Evolutionary conservation across 2,329 filamentous ascomycete species (phyloP).

Genomic region (Ophiocordyceps polyrhachis-furcata): DNA sequence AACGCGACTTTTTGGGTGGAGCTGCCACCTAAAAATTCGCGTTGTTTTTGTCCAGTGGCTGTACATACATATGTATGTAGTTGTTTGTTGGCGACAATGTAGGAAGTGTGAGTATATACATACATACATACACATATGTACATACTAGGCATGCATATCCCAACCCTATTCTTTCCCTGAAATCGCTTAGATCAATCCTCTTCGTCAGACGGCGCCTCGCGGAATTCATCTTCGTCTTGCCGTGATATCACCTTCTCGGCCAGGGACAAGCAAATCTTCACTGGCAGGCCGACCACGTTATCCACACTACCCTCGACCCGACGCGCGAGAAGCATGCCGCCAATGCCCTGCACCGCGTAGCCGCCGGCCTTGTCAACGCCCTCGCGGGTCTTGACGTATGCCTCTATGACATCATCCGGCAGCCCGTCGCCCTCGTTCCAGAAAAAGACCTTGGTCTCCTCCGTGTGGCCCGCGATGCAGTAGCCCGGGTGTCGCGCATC

Average conservation of each 20-base stretch:
- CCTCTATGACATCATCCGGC: conserved; percentile 63
- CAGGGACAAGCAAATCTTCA: conserved; percentile 57
- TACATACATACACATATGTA: too few relatives aligned
- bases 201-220: conserved; percentile 25
- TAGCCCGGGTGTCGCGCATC: conserved; percentile 77
- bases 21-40: too few relatives aligned
- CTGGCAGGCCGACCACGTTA: conserved; percentile 82
- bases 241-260: conserved; percentile 77
- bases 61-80: too few relatives aligned
- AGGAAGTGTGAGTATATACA: too few relatives aligned
- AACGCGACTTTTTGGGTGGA: too few relatives aligned
- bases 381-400: conserved; percentile 68
- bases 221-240: conserved; percentile 45
- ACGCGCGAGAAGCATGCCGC: conserved; percentile 71
- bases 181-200: conserved; percentile 4
- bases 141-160: too few relatives aligned
- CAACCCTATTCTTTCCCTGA: background rate
- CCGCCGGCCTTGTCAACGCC: conserved; percentile 92
- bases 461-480: conserved; percentile 58
- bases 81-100: too few relatives aligned
- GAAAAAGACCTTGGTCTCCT: conserved; percentile 86
- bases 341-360: conserved; percentile 83
- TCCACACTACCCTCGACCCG: conserved; percentile 78
- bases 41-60: too few relatives aligned
- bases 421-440: conserved; percentile 40